These are phyloP conservation scores for Baorangia bicolor DNA, from an alignment of 768 basidiomycete genomes.

Conservation along the genomic window DNA sequence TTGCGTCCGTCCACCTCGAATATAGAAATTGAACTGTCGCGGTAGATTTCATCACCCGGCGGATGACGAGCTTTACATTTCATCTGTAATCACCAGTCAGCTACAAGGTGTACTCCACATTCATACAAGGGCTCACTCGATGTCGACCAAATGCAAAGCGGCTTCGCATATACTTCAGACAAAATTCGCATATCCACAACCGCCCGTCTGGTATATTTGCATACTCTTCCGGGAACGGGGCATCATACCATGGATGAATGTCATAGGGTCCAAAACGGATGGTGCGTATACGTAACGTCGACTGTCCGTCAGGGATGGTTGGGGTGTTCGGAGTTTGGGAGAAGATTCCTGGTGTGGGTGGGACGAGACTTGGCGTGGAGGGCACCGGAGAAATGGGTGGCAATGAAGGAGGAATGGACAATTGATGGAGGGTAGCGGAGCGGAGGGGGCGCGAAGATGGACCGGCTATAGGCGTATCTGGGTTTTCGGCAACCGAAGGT, in stretches of 20 bases:
- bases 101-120: background rate
- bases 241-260: constrained; percentile 98
- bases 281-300: constrained; percentile 68
- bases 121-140: constrained; percentile 52
- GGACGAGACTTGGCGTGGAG: constrained; percentile 35
- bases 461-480: constrained; percentile 45
- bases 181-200: constrained; percentile 97
- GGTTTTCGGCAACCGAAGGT: constrained; percentile 30
- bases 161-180: constrained; percentile 97
- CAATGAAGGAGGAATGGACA: constrained; percentile 30
- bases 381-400: constrained; percentile 37
- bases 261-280: constrained; percentile 91
- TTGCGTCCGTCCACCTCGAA: constrained; percentile 98
- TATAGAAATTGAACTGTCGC: constrained; percentile 83
- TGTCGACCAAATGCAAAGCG: constrained; percentile 84
- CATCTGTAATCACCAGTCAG: constrained; percentile 49
- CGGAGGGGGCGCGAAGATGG: constrained; percentile 64
- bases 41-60: constrained; percentile 97
- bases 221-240: constrained; percentile 98
- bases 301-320: constrained; percentile 19
- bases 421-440: constrained; percentile 47
- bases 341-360: constrained; percentile 36
- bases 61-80: constrained; percentile 96
- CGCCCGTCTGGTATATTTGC: constrained; percentile 86
- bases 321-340: constrained; percentile 33